Percentiles rank a stretch among this genome's conserved stretches.
Evolutionary conservation across 2,329 filamentous ascomycete genomes (phyloP).

Genomic region (Fonsecaea multimorphosa): DNA sequence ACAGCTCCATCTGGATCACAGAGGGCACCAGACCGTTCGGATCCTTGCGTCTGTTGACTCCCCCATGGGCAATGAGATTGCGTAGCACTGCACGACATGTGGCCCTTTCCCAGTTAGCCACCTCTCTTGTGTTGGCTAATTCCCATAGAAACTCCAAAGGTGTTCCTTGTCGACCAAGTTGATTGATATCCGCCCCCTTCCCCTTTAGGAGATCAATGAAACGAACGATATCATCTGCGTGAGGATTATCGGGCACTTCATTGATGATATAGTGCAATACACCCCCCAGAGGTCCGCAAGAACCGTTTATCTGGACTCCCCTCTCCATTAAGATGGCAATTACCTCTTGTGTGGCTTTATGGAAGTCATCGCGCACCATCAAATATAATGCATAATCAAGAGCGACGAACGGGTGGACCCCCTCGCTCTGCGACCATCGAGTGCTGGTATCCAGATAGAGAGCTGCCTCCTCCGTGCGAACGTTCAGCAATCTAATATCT

Average conservation of each 20-base stretch:
- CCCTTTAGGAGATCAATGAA: neutral
- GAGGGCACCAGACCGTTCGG: slow-evolving; percentile 2
- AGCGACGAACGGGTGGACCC: neutral
- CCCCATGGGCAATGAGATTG: neutral
- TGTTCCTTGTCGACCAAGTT: neutral
- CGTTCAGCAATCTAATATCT: neutral
- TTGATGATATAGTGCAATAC: neutral
- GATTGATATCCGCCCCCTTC: slow-evolving; percentile 4
- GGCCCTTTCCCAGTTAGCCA: neutral
- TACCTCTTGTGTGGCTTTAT: neutral
- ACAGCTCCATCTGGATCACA: neutral
- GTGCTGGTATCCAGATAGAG: neutral
- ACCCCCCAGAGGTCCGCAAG: neutral
- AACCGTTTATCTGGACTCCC: neutral
- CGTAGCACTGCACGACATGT: neutral
- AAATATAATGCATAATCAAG: no score
- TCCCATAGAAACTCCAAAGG: slow-evolving; percentile 1
- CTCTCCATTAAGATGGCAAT: neutral
- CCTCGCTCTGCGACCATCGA: neutral
- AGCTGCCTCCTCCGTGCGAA: neutral
- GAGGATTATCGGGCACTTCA: no score
- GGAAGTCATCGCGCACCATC: no score
- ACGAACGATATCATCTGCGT: no score
- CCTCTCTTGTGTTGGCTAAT: neutral
- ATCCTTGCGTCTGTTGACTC: neutral